Evolutionary conservation across 2,329 filamentous ascomycete genomes (phyloP).

Genomic region (Sclerotinia glacialis): DNA sequence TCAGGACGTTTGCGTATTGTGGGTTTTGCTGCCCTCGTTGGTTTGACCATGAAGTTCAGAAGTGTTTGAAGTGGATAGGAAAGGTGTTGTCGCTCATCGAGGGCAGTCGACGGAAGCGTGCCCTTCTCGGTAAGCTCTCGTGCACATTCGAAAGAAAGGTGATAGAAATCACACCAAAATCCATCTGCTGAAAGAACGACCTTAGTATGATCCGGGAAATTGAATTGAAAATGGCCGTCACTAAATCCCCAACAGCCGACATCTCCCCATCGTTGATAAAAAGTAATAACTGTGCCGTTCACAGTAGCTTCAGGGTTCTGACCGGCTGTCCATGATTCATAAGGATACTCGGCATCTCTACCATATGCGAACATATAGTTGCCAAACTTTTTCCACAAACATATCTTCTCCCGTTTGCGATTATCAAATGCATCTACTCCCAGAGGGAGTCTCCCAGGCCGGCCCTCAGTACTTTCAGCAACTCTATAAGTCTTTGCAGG

Average conservation of each 20-base stretch:
- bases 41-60: conserved; percentile 58
- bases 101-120: conserved; percentile 66
- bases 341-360: conserved; percentile 60
- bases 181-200: conserved; percentile 73
- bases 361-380: conserved; percentile 74
- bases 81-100: conserved; percentile 67
- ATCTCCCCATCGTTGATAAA: conserved; percentile 78
- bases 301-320: conserved; percentile 5
- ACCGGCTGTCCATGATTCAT: conserved; percentile 46
- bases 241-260: conserved; percentile 80
- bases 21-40: conserved; percentile 48
- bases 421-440: conserved; percentile 65
- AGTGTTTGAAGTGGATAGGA: conserved; percentile 71
- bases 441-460: conserved; percentile 58
- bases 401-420: conserved; percentile 62
- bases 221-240: conserved; percentile 79
- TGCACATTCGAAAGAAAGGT: conserved; percentile 69
- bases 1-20: conserved; percentile 56
- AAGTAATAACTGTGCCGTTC: conserved; percentile 62
- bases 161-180: conserved; percentile 75
- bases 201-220: conserved; percentile 87
- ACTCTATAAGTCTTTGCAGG: conserved; percentile 61
- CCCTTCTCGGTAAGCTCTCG: conserved; percentile 61
- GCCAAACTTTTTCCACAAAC: conserved; percentile 70
- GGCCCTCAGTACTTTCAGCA: conserved; percentile 54